phyloP scores from a whole-genome alignment of 2,329 filamentous ascomycete genomes.

The Neonectria hederae region DNA sequence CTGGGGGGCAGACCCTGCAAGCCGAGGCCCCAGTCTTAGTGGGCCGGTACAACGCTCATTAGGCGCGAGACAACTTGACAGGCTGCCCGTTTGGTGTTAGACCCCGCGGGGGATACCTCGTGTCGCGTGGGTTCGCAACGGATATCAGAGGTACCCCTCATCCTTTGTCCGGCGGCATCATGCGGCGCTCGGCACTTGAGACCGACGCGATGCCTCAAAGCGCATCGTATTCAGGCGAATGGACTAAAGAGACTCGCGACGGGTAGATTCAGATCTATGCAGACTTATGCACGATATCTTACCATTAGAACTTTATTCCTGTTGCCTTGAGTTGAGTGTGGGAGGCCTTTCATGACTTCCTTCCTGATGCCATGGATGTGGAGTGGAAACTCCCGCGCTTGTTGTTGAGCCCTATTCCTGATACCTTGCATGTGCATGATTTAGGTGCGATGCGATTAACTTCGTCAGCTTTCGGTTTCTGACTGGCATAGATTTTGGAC shows the following conservation, averaged over 20 bases:
- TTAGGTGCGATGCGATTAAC: not conserved
- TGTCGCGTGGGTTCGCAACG: constrained; percentile 2
- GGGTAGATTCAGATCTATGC: not conserved
- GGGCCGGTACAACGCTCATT: constrained; percentile 28
- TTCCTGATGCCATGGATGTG: not conserved
- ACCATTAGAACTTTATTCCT: not conserved
- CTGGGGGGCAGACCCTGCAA: constrained; percentile 20
- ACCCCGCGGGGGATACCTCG: constrained; percentile 1
- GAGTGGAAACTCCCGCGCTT: not conserved
- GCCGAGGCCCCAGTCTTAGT: constrained; percentile 18
- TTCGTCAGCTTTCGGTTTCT: not conserved
- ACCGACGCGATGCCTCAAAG: not conserved
- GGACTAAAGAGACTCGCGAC: not conserved
- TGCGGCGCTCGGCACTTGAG: not conserved
- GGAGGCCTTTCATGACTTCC: not conserved
- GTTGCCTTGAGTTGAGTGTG: not conserved
- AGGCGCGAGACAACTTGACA: constrained; percentile 14
- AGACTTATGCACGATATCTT: not conserved
- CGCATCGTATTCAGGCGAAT: not conserved
- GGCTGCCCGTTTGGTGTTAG: constrained; percentile 31
- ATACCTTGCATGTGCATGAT: not conserved
- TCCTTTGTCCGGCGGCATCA: not conserved
- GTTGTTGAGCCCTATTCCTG: not conserved
- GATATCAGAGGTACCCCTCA: constrained; percentile 10
- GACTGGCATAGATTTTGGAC: too few relatives aligned